Percentiles rank a stretch among this genome's conserved stretches.
phyloP scores from a whole-genome alignment of 305 asterid genomes.

The Lippia alba region DNA sequence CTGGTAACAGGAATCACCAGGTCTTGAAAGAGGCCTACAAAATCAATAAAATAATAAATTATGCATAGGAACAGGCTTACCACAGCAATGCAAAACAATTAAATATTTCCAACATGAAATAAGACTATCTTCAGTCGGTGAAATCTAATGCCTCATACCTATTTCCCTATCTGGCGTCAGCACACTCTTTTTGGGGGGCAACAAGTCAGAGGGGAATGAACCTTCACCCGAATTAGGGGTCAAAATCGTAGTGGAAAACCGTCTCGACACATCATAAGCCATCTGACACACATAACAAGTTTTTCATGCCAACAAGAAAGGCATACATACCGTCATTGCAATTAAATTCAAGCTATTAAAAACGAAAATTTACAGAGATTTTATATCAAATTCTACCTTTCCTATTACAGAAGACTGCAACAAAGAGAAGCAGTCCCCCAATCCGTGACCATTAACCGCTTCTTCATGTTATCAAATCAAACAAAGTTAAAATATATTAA shows the following conservation, averaged over 20 bases:
- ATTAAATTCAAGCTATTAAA: neutral
- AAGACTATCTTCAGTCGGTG: neutral
- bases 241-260: slow-evolving; percentile 61
- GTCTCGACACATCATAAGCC: slow-evolving; percentile 40
- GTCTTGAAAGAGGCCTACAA: slow-evolving; percentile 75
- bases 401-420: slow-evolving; percentile 37
- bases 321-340: neutral
- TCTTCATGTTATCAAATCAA: slow-evolving; percentile 17
- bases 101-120: neutral
- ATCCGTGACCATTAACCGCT: slow-evolving; percentile 40
- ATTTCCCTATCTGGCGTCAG: slow-evolving; percentile 59
- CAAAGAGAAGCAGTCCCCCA: slow-evolving; percentile 38
- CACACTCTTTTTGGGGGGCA: slow-evolving; percentile 49
- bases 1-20: slow-evolving; percentile 80
- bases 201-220: slow-evolving; percentile 58
- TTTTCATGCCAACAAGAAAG: neutral
- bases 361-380: neutral
- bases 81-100: slow-evolving; percentile 1
- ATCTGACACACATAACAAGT: slow-evolving; percentile 42
- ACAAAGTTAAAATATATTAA: neutral
- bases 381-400: slow-evolving; percentile 38
- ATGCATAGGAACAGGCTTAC: neutral
- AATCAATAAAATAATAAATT: slow-evolving; percentile 28
- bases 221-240: slow-evolving; percentile 65
- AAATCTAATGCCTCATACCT: slow-evolving; percentile 48